These are phyloP conservation scores for Neoboletus subvelutipes DNA, from an alignment of 768 basidiomycete species.

Conservation along the genomic window DNA sequence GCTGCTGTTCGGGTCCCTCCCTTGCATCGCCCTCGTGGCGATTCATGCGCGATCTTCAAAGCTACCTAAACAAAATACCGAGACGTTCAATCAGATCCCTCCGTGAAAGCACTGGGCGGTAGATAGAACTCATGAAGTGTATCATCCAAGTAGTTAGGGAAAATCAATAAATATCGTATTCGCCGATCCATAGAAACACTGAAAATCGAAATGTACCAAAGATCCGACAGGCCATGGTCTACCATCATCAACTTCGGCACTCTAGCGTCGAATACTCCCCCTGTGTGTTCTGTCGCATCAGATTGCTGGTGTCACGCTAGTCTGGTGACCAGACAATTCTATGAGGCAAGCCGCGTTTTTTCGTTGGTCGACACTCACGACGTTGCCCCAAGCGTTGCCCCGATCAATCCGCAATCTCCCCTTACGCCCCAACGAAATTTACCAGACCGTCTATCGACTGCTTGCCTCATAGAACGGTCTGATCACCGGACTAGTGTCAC, in stretches of 20 bases:
- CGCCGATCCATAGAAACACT: not conserved
- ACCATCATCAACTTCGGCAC: not conserved
- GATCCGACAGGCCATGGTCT: not conserved
- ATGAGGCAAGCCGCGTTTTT: too few species aligned
- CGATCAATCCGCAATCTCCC: too few species aligned
- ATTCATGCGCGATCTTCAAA: not conserved
- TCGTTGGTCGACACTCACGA: too few species aligned
- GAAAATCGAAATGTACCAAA: not conserved
- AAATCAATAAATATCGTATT: not conserved
- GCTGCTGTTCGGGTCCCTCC: not conserved
- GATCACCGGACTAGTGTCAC: too few species aligned
- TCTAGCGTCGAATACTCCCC: too few species aligned
- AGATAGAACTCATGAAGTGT: not conserved
- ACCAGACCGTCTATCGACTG: too few species aligned
- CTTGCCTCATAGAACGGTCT: too few species aligned
- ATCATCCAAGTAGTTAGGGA: constrained; percentile 8
- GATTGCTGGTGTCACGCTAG: too few species aligned
- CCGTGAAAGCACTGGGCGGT: not conserved
- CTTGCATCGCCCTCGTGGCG: not conserved
- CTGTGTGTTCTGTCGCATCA: too few species aligned
- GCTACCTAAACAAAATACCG: not conserved
- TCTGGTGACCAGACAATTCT: too few species aligned
- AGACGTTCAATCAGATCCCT: not conserved
- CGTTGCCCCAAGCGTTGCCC: too few species aligned
- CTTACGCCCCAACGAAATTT: too few species aligned